Evolutionary conservation across 2,329 filamentous ascomycete species (phyloP).

Genomic region (Fusarium sp.): DNA sequence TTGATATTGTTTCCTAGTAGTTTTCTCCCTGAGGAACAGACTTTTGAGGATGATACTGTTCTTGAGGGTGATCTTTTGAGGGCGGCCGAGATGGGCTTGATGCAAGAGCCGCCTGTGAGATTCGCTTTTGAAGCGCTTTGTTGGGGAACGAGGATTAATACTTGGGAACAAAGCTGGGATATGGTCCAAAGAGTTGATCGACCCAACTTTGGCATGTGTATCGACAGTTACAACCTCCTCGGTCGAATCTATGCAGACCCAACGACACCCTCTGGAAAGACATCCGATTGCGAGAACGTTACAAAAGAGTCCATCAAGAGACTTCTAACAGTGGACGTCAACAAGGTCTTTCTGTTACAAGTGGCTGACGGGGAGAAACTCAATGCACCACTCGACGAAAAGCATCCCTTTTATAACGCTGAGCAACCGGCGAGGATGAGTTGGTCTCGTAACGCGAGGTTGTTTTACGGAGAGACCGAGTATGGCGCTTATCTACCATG

Average conservation of each 20-base stretch:
- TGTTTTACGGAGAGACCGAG: constrained; percentile 67
- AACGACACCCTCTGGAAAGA: constrained; percentile 61
- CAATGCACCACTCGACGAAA: constrained; percentile 65
- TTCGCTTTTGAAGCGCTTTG: constrained; percentile 80
- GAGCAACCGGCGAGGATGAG: constrained; percentile 70
- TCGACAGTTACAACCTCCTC: constrained; percentile 84
- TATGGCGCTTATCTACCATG: constrained; percentile 76
- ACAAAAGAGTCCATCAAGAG: constrained; percentile 65
- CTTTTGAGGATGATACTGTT: constrained; percentile 61
- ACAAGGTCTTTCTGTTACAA: constrained; percentile 80
- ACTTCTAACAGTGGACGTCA: constrained; percentile 67
- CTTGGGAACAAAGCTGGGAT: constrained; percentile 79
- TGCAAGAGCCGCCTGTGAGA: constrained; percentile 66
- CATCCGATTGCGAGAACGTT: constrained; percentile 64
- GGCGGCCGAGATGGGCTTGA: constrained; percentile 74
- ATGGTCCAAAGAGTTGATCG: constrained; percentile 73
- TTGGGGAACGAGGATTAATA: constrained; percentile 76
- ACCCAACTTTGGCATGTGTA: constrained; percentile 78
- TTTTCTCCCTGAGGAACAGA: constrained; percentile 65
- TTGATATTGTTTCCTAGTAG: constrained; percentile 80
- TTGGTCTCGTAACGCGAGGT: constrained; percentile 78
- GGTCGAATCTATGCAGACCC: constrained; percentile 79
- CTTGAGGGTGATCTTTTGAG: constrained; percentile 72
- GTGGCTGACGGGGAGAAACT: constrained; percentile 79
- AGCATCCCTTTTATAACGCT: constrained; percentile 50